Evolutionary conservation across 2,329 filamentous ascomycete genomes (phyloP).

Genomic region (Colletotrichum simmondsii): DNA sequence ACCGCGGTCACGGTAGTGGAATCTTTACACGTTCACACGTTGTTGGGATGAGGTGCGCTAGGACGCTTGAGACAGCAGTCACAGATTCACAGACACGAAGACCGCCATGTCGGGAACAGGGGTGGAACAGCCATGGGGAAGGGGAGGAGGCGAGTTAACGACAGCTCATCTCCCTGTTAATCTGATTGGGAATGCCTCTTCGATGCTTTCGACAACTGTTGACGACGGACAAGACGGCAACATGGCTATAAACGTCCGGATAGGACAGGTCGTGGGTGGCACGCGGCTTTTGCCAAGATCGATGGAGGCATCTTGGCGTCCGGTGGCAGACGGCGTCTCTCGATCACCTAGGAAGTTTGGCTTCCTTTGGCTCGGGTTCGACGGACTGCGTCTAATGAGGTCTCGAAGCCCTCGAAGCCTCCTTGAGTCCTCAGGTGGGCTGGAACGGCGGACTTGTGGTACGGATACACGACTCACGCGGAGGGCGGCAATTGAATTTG

Average conservation of each 20-base stretch:
- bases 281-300: constrained; percentile 15
- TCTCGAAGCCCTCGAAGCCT: constrained; percentile 5
- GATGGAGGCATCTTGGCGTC: constrained; percentile 22
- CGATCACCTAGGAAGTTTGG: neutral
- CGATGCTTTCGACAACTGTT: constrained; percentile 21
- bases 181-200: neutral
- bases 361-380: neutral
- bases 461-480: neutral
- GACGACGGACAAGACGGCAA: constrained; percentile 2
- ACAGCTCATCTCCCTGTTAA: neutral
- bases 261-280: neutral
- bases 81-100: neutral
- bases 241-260: constrained; percentile 4
- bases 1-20: constrained; percentile 5
- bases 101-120: constrained; percentile 7
- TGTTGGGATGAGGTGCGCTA: neutral
- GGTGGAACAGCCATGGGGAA: neutral
- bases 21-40: neutral
- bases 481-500: neutral
- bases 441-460: no score
- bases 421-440: neutral
- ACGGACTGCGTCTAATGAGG: constrained; percentile 3
- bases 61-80: constrained; percentile 7
- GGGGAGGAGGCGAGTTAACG: neutral
- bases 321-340: neutral